phyloP scores from a whole-genome alignment of 2,329 filamentous ascomycete genomes.

The Ceratocystis harringtonii region DNA sequence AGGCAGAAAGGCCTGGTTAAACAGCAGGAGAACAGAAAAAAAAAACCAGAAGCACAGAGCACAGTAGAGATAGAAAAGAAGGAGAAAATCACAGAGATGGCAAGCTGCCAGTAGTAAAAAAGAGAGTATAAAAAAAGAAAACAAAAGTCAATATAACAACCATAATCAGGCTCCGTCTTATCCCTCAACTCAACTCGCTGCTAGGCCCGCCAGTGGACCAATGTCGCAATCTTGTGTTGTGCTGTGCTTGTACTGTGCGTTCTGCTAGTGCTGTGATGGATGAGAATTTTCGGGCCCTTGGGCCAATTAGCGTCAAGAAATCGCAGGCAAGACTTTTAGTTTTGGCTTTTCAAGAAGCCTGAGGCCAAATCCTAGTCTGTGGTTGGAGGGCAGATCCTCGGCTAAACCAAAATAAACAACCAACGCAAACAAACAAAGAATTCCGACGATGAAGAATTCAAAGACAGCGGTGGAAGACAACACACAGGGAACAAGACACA shows the following conservation, averaged over 20 bases:
- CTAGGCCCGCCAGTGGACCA: no score
- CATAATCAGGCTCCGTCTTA: not conserved
- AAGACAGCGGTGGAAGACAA: not conserved
- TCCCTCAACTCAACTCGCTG: no score
- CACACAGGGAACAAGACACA: not conserved
- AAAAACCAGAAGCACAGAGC: not conserved
- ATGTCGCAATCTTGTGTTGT: no score
- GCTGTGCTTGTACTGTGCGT: not conserved
- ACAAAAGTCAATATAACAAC: not conserved
- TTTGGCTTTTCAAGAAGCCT: no score
- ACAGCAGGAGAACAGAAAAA: not conserved
- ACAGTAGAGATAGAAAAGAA: not conserved
- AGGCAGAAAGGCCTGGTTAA: not conserved
- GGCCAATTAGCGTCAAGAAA: not conserved
- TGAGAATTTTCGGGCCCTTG: not conserved
- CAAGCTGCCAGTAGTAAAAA: not conserved
- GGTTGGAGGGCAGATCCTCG: not conserved
- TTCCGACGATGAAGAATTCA: not conserved
- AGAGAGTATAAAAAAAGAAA: not conserved
- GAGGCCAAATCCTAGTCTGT: not conserved
- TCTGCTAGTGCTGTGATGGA: not conserved
- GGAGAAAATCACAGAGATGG: not conserved
- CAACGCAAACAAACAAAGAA: not conserved
- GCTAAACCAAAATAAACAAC: not conserved
- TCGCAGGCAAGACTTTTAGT: no score